Evolutionary conservation across 2,329 filamentous ascomycete species (phyloP), one percentile per base, ranked within the genome.

Genomic region (Ramichloridium luteum): DNA sequence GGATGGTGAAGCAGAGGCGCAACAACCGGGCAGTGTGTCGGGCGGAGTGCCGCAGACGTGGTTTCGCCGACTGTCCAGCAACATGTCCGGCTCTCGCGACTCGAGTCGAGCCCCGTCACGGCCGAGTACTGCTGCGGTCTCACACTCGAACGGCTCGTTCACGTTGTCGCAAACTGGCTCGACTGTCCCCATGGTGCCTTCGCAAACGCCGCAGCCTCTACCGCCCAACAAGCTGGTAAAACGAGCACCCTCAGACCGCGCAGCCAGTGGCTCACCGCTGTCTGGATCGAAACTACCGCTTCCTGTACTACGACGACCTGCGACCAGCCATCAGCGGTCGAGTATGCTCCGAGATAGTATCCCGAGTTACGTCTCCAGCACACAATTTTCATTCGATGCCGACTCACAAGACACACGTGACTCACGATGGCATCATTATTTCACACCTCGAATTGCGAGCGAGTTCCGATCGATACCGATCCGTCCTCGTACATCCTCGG

Each of bases 191-290:
- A 78, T 84, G 36, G 55, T 79, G 13, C 51, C 59, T 53, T 41
- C 57, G 54, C 44, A 46, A 13, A 48, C 38, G 11, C 53, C 59
- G 25, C 29, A 39, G 35, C 47, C 31, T 51, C 55, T 72, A 17
- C 62, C 72, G 23, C 77, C 74, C 12, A 86, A 86, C 56, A 85
- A 83, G 59, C 64, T 86, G 25, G 79, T 85, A 31, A 88, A 88
- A 58, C 73, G 80, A 38, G 67, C 72, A 22, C 67, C 75, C 3
- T 73, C 77, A 13, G 59, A 64, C 28, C 66, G 67, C 41, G 59
- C 59, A 31, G 50, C 61, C 31, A 58, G 60, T 39, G 52, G 62
- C 28, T 58, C 64, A 26, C 64, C 62, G 36, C 62, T 67, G 40
- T 65, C 41, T 11, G 72, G 61, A 41, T 69, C 74, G 28, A 72